Evolutionary conservation across 106 monocot species (phyloP).

Genomic region (Apostasia ramifera): DNA sequence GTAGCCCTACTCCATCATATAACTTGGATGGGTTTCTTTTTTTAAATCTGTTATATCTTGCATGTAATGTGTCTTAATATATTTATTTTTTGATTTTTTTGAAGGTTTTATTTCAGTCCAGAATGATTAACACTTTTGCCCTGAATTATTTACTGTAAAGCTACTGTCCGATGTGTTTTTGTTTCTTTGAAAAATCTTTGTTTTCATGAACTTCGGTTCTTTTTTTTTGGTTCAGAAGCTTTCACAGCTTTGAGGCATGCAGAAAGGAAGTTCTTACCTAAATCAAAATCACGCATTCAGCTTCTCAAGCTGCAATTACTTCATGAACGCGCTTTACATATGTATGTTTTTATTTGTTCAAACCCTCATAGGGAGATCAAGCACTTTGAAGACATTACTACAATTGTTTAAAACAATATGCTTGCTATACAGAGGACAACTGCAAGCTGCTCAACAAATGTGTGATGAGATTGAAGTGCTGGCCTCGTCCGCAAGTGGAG

Average conservation of each 20-base stretch:
- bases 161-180: too few species aligned
- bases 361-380: background rate
- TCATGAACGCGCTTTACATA: conserved; percentile 86
- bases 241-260: conserved; percentile 74
- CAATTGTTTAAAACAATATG: background rate
- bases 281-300: conserved; percentile 61
- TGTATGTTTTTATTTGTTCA: conserved; percentile 21
- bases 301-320: conserved; percentile 76
- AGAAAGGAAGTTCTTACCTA: conserved; percentile 59
- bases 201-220: background rate
- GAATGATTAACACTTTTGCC: too few species aligned
- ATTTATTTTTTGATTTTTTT: too few species aligned
- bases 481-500: conserved; percentile 66
- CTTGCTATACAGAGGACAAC: conserved; percentile 49
- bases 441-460: conserved; percentile 69
- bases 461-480: conserved; percentile 79
- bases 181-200: too few species aligned
- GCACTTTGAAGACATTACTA: background rate
- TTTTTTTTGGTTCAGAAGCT: conserved; percentile 48
- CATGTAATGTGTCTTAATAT: too few species aligned
- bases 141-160: too few species aligned
- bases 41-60: too few species aligned
- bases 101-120: too few species aligned
- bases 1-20: too few species aligned
- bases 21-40: too few species aligned